Conservation (phyloP, 2,329 filamentous ascomycete species). For the Nemania sp. region DNA sequence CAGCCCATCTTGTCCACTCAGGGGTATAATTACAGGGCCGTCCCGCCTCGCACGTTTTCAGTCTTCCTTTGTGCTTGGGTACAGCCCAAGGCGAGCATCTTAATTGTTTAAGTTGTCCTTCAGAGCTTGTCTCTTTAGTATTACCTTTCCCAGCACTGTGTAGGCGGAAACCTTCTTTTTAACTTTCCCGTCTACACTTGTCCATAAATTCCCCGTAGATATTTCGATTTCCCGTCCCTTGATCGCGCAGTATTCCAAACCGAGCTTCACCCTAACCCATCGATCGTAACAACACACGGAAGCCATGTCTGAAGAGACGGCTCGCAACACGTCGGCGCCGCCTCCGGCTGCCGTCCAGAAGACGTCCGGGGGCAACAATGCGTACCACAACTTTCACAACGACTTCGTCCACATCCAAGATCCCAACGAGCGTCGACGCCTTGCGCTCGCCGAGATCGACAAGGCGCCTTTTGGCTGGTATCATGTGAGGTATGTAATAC, state of each 20-base stretch:
- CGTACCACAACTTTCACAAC: slow-evolving; percentile 79
- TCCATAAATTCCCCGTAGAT: neutral
- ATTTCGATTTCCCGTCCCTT: neutral
- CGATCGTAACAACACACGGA: too few relatives aligned
- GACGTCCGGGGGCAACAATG: slow-evolving; percentile 68
- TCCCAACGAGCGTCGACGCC: slow-evolving; percentile 76
- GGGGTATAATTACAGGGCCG: slow-evolving; percentile 24
- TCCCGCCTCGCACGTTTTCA: slow-evolving; percentile 2
- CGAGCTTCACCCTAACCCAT: neutral
- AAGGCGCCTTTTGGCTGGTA: slow-evolving; percentile 84
- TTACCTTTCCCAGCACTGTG: neutral
- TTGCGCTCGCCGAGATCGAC: slow-evolving; percentile 81
- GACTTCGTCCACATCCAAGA: slow-evolving; percentile 69
- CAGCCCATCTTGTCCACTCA: neutral
- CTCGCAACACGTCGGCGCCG: slow-evolving; percentile 14
- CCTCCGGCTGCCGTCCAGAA: slow-evolving; percentile 39
- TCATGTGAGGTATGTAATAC: slow-evolving; percentile 59
- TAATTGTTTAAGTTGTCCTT: neutral
- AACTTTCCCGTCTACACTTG: neutral
- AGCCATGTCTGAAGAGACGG: slow-evolving; percentile 31
- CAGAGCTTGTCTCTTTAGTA: neutral
- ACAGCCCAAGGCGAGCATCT: neutral
- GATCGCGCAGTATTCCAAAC: neutral
- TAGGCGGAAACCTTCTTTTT: slow-evolving; percentile 1
- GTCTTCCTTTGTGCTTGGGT: slow-evolving; percentile 3